phyloP scores from a whole-genome alignment of 2,329 filamentous ascomycete genomes.

The Penicillium griseofulvum region DNA sequence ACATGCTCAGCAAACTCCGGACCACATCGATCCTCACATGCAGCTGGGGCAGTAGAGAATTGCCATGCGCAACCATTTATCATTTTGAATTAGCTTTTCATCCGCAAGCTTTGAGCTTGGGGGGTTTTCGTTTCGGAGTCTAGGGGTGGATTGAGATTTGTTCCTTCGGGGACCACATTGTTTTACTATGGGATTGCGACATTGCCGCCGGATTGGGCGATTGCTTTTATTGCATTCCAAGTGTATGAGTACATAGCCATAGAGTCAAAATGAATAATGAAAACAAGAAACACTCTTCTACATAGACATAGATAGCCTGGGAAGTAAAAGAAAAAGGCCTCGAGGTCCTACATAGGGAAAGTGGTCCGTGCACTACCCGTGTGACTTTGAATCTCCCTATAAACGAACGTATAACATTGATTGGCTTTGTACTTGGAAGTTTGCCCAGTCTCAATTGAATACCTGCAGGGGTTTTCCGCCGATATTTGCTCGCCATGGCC shows the following conservation, averaged over 20 bases:
- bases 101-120: neutral
- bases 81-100: constrained; percentile 3
- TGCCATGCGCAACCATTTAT: neutral
- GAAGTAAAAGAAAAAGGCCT: neutral
- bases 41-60: constrained; percentile 31
- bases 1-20: constrained; percentile 23
- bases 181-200: constrained; percentile 9
- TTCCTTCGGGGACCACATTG: constrained; percentile 8
- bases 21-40: constrained; percentile 37
- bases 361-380: constrained; percentile 9
- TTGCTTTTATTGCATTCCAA: constrained; percentile 4
- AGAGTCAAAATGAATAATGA: neutral
- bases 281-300: neutral
- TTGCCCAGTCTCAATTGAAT: constrained; percentile 14
- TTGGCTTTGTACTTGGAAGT: constrained; percentile 5
- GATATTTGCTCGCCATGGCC: constrained; percentile 33
- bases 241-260: constrained; percentile 15
- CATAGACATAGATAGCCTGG: neutral
- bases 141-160: constrained; percentile 10
- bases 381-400: constrained; percentile 9
- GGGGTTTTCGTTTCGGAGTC: constrained; percentile 9
- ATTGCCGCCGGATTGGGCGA: constrained; percentile 4
- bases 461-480: constrained; percentile 6
- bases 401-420: constrained; percentile 6
- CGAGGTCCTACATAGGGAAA: neutral